Evolutionary conservation across 2,329 filamentous ascomycete genomes (phyloP).

Genomic region (Talaromyces funiculosus): DNA sequence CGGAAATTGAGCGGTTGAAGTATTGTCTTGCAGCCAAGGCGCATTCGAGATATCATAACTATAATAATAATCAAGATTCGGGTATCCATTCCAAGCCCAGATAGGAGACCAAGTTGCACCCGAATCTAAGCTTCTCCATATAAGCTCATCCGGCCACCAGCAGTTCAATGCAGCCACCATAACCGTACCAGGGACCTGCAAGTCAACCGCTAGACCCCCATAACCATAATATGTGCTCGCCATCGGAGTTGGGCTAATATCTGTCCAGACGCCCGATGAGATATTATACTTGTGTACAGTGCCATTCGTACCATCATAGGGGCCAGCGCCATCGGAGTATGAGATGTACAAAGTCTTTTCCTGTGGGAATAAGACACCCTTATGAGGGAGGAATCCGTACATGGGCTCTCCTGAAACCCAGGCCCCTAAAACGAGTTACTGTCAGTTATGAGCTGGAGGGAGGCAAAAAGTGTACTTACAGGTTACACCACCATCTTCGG

Average conservation of each 20-base stretch:
- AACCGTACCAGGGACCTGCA: constrained; percentile 51
- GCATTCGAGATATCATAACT: constrained; percentile 44
- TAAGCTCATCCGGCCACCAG: constrained; percentile 55
- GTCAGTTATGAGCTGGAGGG: neutral
- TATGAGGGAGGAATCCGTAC: constrained; percentile 49
- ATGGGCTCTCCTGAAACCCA: constrained; percentile 46
- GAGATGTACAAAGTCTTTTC: constrained; percentile 53
- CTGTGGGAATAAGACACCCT: constrained; percentile 45
- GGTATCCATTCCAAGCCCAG: constrained; percentile 49
- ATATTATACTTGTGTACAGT: constrained; percentile 54
- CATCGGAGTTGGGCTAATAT: constrained; percentile 52
- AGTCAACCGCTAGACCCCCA: constrained; percentile 51
- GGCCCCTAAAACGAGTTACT: constrained; percentile 13
- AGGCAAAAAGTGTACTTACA: constrained; percentile 38
- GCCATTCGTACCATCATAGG: constrained; percentile 52
- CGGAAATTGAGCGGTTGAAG: constrained; percentile 27
- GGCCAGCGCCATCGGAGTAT: constrained; percentile 52
- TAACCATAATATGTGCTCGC: constrained; percentile 50
- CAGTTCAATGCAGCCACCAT: constrained; percentile 54
- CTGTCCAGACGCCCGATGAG: constrained; percentile 44
- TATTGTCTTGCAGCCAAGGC: constrained; percentile 51
- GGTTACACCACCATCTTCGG: constrained; percentile 49
- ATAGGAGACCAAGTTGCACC: constrained; percentile 51
- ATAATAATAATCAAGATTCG: constrained; percentile 45
- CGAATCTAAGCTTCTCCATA: constrained; percentile 53